Conservation (phyloP, 192 early-diverging fungal species). For the Backusella luteola region DNA sequence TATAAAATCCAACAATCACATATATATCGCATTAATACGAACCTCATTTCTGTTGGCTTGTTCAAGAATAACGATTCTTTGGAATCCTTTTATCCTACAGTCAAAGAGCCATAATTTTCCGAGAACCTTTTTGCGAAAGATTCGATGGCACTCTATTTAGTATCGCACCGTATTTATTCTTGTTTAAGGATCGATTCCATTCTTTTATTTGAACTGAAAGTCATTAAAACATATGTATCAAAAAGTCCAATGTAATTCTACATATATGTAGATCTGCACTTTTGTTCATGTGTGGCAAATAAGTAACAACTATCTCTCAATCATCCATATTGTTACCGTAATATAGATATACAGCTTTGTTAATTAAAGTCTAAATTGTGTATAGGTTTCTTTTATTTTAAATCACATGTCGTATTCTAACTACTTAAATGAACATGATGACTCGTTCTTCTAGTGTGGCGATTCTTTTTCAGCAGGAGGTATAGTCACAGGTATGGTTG, state of each 20-base stretch:
- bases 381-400: neutral
- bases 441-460: neutral
- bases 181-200: neutral
- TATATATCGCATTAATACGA: neutral
- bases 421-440: neutral
- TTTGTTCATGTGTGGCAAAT: neutral
- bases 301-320: neutral
- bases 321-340: neutral
- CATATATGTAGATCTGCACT: neutral
- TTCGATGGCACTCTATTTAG: neutral
- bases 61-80: neutral
- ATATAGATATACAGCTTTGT: too few relatives aligned
- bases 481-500: neutral
- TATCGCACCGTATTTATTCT: neutral
- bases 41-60: neutral
- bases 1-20: neutral
- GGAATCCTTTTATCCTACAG: neutral
- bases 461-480: neutral
- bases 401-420: neutral
- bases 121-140: neutral
- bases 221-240: too few relatives aligned
- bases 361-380: too few relatives aligned
- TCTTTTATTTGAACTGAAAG: neutral
- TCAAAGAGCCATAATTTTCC: neutral
- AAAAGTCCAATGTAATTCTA: neutral